phyloP scores from a whole-genome alignment of 2,329 filamentous ascomycete genomes.

The Stagonosporopsis rhizophila region DNA sequence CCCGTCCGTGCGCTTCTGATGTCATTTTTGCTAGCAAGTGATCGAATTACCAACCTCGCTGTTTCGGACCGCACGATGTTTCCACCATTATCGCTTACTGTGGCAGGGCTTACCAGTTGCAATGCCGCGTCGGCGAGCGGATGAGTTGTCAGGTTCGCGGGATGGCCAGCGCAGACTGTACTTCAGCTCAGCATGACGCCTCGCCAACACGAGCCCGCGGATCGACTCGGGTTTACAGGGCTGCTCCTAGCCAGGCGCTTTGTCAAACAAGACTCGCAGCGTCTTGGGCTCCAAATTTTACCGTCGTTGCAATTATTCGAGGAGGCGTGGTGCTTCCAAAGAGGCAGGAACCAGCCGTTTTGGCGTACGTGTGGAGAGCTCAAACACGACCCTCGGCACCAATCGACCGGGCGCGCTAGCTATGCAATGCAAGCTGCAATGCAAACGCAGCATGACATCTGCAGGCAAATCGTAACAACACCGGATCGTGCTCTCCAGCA shows the following conservation, averaged over 20 bases:
- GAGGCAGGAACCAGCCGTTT: constrained; percentile 39
- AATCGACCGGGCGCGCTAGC: constrained; percentile 21
- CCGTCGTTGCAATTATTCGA: constrained; percentile 12
- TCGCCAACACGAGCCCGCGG: constrained; percentile 5
- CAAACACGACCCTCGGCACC: constrained; percentile 44
- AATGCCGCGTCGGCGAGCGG: constrained; percentile 21
- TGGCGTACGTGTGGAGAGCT: constrained; percentile 26
- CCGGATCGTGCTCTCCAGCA: constrained; percentile 10
- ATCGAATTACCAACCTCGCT: constrained; percentile 11
- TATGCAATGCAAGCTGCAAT: constrained; percentile 24
- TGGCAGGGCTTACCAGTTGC: constrained; percentile 13
- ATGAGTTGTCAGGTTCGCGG: constrained; percentile 35
- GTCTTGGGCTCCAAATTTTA: neutral
- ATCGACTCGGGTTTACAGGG: constrained; percentile 12
- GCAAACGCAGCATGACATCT: constrained; percentile 42
- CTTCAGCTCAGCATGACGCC: constrained; percentile 25
- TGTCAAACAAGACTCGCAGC: constrained; percentile 12
- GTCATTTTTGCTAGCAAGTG: constrained; percentile 29
- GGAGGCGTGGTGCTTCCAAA: constrained; percentile 25
- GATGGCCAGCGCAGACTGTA: constrained; percentile 29
- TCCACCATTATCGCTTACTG: constrained; percentile 19
- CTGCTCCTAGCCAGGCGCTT: constrained; percentile 8
- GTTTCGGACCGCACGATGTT: constrained; percentile 10
- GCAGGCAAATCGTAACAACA: constrained; percentile 43
- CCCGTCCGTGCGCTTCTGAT: constrained; percentile 32